Base-by-base conservation (phyloP, 805 yeast genomes). In the Zygoascus tannicola region DNA sequence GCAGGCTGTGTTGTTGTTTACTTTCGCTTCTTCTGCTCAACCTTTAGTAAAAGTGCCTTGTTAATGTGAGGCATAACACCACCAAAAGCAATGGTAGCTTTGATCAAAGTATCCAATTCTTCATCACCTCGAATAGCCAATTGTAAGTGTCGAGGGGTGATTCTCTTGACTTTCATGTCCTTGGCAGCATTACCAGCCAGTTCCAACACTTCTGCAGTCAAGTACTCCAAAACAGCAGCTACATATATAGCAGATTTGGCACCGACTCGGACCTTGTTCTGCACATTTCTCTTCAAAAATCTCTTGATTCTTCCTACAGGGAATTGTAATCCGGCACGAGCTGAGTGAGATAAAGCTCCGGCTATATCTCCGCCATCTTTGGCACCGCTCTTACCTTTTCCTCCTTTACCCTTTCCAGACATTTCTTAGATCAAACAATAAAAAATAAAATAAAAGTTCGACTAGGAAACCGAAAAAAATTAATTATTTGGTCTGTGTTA, bases 261-360 rank as follows among this genome's bases (percentile, higher is more conserved):
- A 47, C 95, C 95, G 40, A 86, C 94, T 65, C 95, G 62, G 52
- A 76, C 75, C 59, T 74, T 77, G 67, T 85, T 85, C 63, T 85
- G 92, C 18, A 95, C 94, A 52, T 82, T 85, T 65, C 75, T 81
- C 73, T 88, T 90, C 66, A 92, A 74, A 64, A 87, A 90, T 72
- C 98, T 80, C 77, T 92, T 90, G 57, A 92, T 87, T 81, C 99
- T 86, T 48, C 99, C 99, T 32, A 94, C 97, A 41, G 99, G 99
- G 71, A 92, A 92, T 64, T 52, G 51, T 63, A 87, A 71, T 21
- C 96, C 96, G 22, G 96, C 96, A 65, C 94, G 80, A 7, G 95
- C 94, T 4, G 95, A 85, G 56, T 88, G 94, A 12, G 95, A 84
- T 44, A 65, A 26, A n/a, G 32, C 18, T 22, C 40, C 40, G 19